Percentiles rank a stretch among this genome's conserved stretches.
These are phyloP conservation scores for Mycosarcoma mackinlayi DNA, from an alignment of 1,284 basidiomycete genomes.

Conservation along the genomic window DNA sequence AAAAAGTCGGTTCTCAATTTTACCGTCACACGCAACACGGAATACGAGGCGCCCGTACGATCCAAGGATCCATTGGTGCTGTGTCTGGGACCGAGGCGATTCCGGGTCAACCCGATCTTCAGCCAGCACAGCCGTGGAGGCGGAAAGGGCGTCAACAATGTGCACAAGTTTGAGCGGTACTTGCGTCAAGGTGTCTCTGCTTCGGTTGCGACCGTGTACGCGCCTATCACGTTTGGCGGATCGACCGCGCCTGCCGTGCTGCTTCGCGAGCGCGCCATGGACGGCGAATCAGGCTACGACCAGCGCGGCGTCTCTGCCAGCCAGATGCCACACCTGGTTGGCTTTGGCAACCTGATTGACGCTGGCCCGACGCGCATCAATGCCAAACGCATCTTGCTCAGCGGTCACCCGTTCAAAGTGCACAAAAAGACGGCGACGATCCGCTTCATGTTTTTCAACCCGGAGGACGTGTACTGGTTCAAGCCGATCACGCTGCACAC, in stretches of 20 bases:
- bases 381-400: slow-evolving; percentile 90
- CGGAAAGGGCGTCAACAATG: slow-evolving; percentile 90
- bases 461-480: slow-evolving; percentile 92
- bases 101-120: slow-evolving; percentile 86
- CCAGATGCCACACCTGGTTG: slow-evolving; percentile 78
- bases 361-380: slow-evolving; percentile 85
- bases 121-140: slow-evolving; percentile 84
- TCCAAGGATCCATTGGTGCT: slow-evolving; percentile 94
- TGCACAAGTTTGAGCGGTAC: slow-evolving; percentile 97
- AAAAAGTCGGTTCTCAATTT: slow-evolving; percentile 95
- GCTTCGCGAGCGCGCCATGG: slow-evolving; percentile 41
- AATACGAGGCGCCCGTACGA: slow-evolving; percentile 85
- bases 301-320: slow-evolving; percentile 58
- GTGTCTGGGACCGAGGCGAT: slow-evolving; percentile 86
- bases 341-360: slow-evolving; percentile 86
- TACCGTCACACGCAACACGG: slow-evolving; percentile 92
- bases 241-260: slow-evolving; percentile 61
- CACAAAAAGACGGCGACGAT: slow-evolving; percentile 98
- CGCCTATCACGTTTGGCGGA: slow-evolving; percentile 87
- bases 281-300: slow-evolving; percentile 62
- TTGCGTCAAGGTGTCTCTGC: slow-evolving; percentile 78
- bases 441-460: slow-evolving; percentile 98
- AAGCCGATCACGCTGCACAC: slow-evolving; percentile 92
- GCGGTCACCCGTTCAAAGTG: slow-evolving; percentile 95
- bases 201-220: slow-evolving; percentile 80